A percentile compares a stretch with the other conserved stretches of the same genome.
Conservation (phyloP, 2,329 filamentous ascomycete species). For the Mycosphaerella sp. region DNA sequence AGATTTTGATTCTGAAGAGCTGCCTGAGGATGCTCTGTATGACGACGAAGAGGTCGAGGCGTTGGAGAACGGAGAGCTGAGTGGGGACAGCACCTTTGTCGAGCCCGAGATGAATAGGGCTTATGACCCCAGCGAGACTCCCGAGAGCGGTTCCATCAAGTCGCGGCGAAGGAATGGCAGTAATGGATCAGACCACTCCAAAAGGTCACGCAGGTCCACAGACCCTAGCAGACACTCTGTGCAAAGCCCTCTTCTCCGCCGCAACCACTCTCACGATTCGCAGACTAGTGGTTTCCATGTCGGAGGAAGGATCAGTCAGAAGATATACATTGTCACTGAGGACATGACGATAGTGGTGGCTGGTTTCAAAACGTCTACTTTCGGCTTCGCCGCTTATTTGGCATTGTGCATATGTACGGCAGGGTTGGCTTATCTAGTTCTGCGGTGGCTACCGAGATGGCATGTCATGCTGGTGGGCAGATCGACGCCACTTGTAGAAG, state of each 20-base stretch:
- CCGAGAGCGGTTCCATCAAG: conserved; percentile 16
- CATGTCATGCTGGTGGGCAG: conserved; percentile 69
- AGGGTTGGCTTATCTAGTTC: conserved; percentile 74
- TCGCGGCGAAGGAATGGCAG: conserved; percentile 38
- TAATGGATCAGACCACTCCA: conserved; percentile 22
- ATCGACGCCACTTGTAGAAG: conserved; percentile 62
- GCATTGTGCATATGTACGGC: conserved; percentile 64
- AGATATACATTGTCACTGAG: conserved; percentile 87
- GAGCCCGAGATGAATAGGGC: conserved; percentile 29
- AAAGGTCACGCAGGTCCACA: conserved; percentile 42
- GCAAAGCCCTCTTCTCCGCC: conserved; percentile 59
- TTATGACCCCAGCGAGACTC: not conserved
- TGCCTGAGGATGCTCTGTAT: conserved; percentile 46
- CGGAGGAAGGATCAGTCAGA: conserved; percentile 69
- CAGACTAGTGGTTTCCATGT: conserved; percentile 56
- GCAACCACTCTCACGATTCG: conserved; percentile 64
- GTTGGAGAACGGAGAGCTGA: conserved; percentile 39
- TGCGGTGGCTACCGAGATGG: conserved; percentile 88
- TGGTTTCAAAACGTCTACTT: conserved; percentile 72
- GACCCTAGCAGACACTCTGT: conserved; percentile 18
- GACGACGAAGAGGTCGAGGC: conserved; percentile 38
- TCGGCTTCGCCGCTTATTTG: conserved; percentile 65
- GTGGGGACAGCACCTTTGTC: conserved; percentile 30
- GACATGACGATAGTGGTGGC: conserved; percentile 91
- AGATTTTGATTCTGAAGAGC: conserved; percentile 46